Evolutionary conservation across 768 basidiomycete species (phyloP).

Genomic region (Leccinum olivaceopallidum): DNA sequence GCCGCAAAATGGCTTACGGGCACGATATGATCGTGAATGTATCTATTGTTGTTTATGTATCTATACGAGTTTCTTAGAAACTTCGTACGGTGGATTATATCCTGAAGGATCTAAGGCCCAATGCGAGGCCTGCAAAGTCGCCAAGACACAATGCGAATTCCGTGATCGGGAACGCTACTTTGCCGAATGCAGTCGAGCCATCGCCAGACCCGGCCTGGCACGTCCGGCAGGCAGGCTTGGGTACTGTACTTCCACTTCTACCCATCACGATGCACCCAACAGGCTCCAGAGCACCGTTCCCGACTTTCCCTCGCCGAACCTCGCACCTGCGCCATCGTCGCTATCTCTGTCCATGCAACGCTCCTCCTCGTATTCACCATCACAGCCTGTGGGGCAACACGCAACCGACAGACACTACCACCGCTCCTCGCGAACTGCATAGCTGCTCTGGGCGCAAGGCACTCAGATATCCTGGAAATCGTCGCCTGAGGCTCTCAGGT

Average conservation of each 20-base stretch:
- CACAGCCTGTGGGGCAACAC: too few species aligned
- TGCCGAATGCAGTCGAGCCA: slow-evolving; percentile 79
- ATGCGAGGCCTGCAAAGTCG: slow-evolving; percentile 77
- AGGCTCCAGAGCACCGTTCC: slow-evolving; percentile 9
- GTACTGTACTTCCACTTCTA: not conserved
- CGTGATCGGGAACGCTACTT: slow-evolving; percentile 60
- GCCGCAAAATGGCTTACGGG: too few species aligned
- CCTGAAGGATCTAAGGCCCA: slow-evolving; percentile 38
- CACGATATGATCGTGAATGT: too few species aligned
- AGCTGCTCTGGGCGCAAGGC: slow-evolving; percentile 64
- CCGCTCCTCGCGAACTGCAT: too few species aligned
- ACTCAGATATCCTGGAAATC: slow-evolving; percentile 58
- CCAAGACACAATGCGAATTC: slow-evolving; percentile 73
- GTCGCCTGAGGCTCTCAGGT: slow-evolving; percentile 58
- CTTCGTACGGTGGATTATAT: too few species aligned
- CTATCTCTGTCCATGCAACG: slow-evolving; percentile 24
- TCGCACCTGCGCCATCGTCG: slow-evolving; percentile 1
- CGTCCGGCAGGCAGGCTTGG: slow-evolving; percentile 20
- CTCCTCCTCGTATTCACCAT: slow-evolving; percentile 32
- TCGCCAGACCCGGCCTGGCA: slow-evolving; percentile 58
- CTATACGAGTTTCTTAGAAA: too few species aligned
- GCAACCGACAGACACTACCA: too few species aligned
- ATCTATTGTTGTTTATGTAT: too few species aligned
- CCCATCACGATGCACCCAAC: slow-evolving; percentile 18
- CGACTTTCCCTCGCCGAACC: slow-evolving; percentile 14